Base-by-base conservation (phyloP, 2,329 filamentous ascomycete genomes). In the Penicillium sp. region DNA sequence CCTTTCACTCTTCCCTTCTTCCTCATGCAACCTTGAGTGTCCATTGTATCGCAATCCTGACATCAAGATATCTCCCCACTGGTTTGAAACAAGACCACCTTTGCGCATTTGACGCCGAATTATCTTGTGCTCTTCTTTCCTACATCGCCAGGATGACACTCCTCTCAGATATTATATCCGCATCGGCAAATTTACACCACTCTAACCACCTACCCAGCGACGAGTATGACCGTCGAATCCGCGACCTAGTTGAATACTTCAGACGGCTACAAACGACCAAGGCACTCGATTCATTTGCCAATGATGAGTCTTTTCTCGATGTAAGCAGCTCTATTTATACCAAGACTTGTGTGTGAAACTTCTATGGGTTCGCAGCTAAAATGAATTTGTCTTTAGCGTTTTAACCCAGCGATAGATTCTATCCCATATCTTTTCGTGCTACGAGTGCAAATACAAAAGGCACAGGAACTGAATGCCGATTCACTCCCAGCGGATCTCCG, bases 351-450 rank as follows among this genome's bases (percentile, higher is more conserved):
- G 8, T 27, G 4, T n/a, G 13, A 43, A 13, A 21, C 29, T n/a
- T 29, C 10, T 31, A 38, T 33, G 12, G 23, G 17, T 15, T 41
- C 3, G 13, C 27, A 25, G 25, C 53, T 56, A 50, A 37, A 25
- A 29, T 33, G 41, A 48, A 38, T 40, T 15, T 45, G 5, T 53
- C 10, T 21, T 4, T 51, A 61, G 69, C 57, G 65, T 37, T 64
- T 87, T 57, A 78, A 87, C 64, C 85, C 87, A 21, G 71, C 80
- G 8, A 71, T 78, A 40, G 84, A 89, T 69, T 82, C 83, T 19
- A 78, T 88, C 60, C 77, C 83, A 9, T 89, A 87, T 71, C 73
- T 86, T 50, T 81, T 78, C 60, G 76, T 83, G 47, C 77, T 89
- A 38, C 71, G 78, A 47, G 76, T 78, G 33, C 79, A 81, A 60